Evolutionary conservation across 148 eudicot species (phyloP).

Genomic region (Salicornia ramosissima): DNA sequence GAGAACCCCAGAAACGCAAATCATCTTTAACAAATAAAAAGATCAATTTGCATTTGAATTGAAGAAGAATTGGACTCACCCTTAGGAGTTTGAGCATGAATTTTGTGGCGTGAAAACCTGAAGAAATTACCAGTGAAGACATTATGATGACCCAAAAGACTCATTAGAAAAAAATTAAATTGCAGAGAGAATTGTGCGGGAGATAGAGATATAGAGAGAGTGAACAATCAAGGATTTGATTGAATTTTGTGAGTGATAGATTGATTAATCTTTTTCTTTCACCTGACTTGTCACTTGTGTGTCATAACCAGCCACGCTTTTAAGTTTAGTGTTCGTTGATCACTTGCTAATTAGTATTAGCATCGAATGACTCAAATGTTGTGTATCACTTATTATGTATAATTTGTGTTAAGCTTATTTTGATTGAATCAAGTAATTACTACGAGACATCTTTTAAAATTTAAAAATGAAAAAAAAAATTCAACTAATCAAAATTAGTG

Average conservation of each 20-base stretch:
- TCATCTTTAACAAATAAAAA: background rate
- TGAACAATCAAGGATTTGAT: background rate
- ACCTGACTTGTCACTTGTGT: background rate
- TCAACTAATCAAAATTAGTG: too few relatives aligned
- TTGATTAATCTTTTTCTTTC: background rate
- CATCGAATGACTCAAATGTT: too few relatives aligned
- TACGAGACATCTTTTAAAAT: too few relatives aligned
- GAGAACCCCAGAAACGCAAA: background rate
- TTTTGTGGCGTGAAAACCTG: slow-evolving; percentile 11
- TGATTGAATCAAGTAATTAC: too few relatives aligned
- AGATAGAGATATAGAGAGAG: background rate
- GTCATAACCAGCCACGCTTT: too few relatives aligned
- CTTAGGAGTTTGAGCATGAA: background rate
- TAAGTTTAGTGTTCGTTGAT: too few relatives aligned
- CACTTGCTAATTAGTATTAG: too few relatives aligned
- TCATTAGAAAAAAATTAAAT: slow-evolving; percentile 14
- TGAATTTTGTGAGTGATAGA: background rate
- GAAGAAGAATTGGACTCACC: slow-evolving; percentile 16
- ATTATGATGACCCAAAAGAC: slow-evolving; percentile 18
- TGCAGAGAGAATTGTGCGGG: background rate
- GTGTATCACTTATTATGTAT: too few relatives aligned
- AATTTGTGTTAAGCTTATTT: too few relatives aligned
- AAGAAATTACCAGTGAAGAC: slow-evolving; percentile 13
- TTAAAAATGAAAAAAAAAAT: too few relatives aligned
- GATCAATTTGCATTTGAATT: background rate